Conservation (phyloP, 2,329 filamentous ascomycete genomes). For the Dothistroma pini region DNA sequence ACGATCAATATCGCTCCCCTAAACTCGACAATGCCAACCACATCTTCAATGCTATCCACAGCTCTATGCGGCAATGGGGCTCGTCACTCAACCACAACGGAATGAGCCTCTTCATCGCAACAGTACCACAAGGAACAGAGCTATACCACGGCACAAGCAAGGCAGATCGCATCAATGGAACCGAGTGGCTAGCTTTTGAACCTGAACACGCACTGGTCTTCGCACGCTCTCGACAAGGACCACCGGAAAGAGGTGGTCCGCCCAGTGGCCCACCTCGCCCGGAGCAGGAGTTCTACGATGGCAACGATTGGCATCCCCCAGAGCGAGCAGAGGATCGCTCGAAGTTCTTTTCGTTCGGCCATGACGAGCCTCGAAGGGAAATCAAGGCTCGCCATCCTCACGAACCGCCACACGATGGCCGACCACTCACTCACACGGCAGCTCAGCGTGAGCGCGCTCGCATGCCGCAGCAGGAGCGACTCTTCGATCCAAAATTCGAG, state of each 20-base stretch:
- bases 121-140: slow-evolving; percentile 60
- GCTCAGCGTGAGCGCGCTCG: slow-evolving; percentile 12
- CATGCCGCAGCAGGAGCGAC: slow-evolving; percentile 1
- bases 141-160: slow-evolving; percentile 62
- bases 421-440: slow-evolving; percentile 12
- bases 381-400: slow-evolving; percentile 9
- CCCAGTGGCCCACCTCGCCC: slow-evolving; percentile 1
- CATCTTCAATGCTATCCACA: slow-evolving; percentile 70
- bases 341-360: neutral
- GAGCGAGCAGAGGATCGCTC: slow-evolving; percentile 1
- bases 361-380: slow-evolving; percentile 9
- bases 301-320: slow-evolving; percentile 11
- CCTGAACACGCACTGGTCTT: slow-evolving; percentile 69
- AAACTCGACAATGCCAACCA: slow-evolving; percentile 19
- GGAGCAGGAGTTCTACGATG: slow-evolving; percentile 1
- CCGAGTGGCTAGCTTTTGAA: slow-evolving; percentile 74
- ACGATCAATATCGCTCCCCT: neutral
- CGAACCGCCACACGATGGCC: neutral
- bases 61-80: slow-evolving; percentile 70
- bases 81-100: slow-evolving; percentile 72
- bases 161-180: slow-evolving; percentile 47
- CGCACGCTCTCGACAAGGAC: slow-evolving; percentile 40
- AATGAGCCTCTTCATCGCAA: slow-evolving; percentile 65
- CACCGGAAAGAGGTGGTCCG: slow-evolving; percentile 11
- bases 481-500: neutral